These are phyloP conservation scores for Calocybe gambosa DNA, from an alignment of 1,284 basidiomycete species.

Conservation along the genomic window DNA sequence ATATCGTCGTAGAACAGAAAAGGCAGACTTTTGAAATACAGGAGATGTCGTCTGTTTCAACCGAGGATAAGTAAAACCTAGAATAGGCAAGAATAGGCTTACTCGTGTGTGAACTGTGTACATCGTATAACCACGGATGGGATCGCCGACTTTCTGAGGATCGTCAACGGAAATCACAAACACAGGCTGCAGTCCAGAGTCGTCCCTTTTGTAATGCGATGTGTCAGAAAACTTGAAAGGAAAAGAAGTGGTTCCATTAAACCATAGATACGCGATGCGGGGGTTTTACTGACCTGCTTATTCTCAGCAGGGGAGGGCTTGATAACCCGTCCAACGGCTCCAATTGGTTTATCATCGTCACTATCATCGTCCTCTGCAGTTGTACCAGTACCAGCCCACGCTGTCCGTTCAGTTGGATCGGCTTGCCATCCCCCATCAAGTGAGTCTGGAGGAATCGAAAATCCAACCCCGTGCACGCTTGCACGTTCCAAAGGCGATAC, in stretches of 20 bases:
- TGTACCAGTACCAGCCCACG: slow-evolving; percentile 26
- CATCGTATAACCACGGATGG: slow-evolving; percentile 87
- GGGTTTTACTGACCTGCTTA: slow-evolving; percentile 15
- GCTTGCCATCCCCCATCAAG: slow-evolving; percentile 53
- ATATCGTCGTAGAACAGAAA: slow-evolving; percentile 91
- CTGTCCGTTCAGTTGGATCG: slow-evolving; percentile 39
- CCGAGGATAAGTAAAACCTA: slow-evolving; percentile 7
- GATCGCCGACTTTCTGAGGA: slow-evolving; percentile 90
- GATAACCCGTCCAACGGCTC: slow-evolving; percentile 57
- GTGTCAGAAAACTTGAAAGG: slow-evolving; percentile 16
- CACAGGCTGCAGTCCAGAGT: slow-evolving; percentile 48
- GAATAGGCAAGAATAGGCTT: neutral
- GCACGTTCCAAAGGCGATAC: slow-evolving; percentile 49
- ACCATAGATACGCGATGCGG: neutral
- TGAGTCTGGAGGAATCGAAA: slow-evolving; percentile 58
- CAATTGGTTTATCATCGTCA: slow-evolving; percentile 69
- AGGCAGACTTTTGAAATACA: slow-evolving; percentile 71
- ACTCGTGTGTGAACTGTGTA: slow-evolving; percentile 91
- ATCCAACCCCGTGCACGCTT: slow-evolving; percentile 28
- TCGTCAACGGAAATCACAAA: slow-evolving; percentile 86
- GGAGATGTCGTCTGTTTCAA: slow-evolving; percentile 70
- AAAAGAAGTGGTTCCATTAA: neutral
- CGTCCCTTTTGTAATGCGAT: slow-evolving; percentile 24
- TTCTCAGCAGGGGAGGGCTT: slow-evolving; percentile 18
- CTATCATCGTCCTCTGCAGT: slow-evolving; percentile 46